Evolutionary conservation across 768 basidiomycete genomes (phyloP).

Genomic region (Gloeophyllum trabeum): DNA sequence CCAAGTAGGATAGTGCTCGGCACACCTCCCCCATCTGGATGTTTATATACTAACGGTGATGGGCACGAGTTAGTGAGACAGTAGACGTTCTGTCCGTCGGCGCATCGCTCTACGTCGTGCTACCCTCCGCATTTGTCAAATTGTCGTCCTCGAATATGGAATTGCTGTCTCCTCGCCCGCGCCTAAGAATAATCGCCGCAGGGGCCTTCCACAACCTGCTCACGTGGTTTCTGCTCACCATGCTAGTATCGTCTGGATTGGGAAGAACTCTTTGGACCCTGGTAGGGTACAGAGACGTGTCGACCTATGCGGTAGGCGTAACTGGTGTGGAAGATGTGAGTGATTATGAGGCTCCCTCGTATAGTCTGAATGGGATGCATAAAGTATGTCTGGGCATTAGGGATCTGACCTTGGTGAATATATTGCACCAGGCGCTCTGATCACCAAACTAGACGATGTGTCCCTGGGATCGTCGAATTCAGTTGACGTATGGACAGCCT

Average conservation of each 20-base stretch:
- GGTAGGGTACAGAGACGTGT: constrained; percentile 43
- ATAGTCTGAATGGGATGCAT: too few relatives aligned
- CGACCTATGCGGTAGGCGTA: constrained; percentile 41
- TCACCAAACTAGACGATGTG: constrained; percentile 59
- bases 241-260: too few relatives aligned
- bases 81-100: constrained; percentile 55
- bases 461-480: constrained; percentile 21
- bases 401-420: too few relatives aligned
- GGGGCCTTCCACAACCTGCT: constrained; percentile 75
- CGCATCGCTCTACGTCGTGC: constrained; percentile 42
- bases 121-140: constrained; percentile 70
- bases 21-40: neutral
- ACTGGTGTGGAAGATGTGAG: constrained; percentile 41
- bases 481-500: constrained; percentile 31
- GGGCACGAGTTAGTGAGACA: constrained; percentile 34
- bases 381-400: too few relatives aligned
- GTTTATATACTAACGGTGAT: neutral
- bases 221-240: constrained; percentile 35
- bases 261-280: constrained; percentile 6
- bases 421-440: constrained; percentile 43
- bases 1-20: too few relatives aligned
- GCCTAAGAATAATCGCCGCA: constrained; percentile 54
- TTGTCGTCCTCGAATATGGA: constrained; percentile 35
- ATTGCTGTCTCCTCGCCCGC: constrained; percentile 26
- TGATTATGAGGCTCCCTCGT: too few relatives aligned